Evolutionary conservation across 805 yeast genomes (phyloP).

Genomic region (Zygoascus biomembranicola): DNA sequence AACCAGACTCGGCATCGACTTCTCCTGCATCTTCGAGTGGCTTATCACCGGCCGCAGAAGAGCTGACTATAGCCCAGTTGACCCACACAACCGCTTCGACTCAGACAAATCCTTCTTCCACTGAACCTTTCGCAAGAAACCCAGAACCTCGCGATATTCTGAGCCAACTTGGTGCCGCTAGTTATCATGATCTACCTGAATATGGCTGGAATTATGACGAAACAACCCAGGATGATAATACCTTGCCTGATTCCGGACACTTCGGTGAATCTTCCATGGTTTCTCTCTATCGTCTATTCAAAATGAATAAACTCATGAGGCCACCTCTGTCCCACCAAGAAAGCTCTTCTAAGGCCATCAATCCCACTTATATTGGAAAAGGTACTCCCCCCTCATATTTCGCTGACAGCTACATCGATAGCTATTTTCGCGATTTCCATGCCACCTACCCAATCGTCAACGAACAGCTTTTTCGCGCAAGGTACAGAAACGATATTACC

Average conservation of each 20-base stretch:
- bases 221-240: not conserved
- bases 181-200: not conserved
- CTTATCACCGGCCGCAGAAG: not conserved
- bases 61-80: not conserved
- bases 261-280: not conserved
- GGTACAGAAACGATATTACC: constrained; percentile 36
- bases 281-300: not conserved
- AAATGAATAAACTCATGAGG: not conserved
- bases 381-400: constrained; percentile 1
- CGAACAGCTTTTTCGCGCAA: constrained; percentile 41
- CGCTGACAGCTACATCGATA: constrained; percentile 34
- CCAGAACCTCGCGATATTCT: not conserved
- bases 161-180: not conserved
- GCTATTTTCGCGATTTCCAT: constrained; percentile 53
- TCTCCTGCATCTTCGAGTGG: not conserved
- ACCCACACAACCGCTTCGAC: not conserved
- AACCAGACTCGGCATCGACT: not conserved
- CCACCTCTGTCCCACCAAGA: not conserved
- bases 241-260: not conserved
- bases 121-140: not conserved
- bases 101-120: not conserved
- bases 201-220: not conserved
- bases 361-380: not conserved
- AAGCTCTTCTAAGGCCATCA: not conserved
- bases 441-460: constrained; percentile 54